These are phyloP conservation scores for Gossypium gossypioides DNA, from an alignment of 441 rosid genomes.

Conservation along the genomic window DNA sequence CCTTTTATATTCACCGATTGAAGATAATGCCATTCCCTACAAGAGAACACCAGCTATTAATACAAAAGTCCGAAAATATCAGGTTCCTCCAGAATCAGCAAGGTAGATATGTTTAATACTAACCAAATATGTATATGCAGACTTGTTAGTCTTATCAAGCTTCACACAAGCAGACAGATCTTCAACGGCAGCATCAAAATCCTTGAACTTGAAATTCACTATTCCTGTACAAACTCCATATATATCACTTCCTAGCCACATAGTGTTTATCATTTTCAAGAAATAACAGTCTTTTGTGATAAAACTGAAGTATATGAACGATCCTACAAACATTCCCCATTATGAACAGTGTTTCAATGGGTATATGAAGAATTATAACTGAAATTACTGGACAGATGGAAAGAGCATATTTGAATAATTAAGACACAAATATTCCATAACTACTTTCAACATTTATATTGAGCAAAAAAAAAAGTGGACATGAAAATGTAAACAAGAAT, in stretches of 20 bases:
- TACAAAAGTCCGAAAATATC: conserved; percentile 4
- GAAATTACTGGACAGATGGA: neutral
- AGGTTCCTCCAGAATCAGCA: conserved; percentile 14
- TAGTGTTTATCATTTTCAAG: neutral
- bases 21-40: conserved; percentile 75
- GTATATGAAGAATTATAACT: neutral
- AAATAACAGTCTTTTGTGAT: neutral
- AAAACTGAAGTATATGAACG: neutral
- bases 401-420: neutral
- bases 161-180: conserved; percentile 78
- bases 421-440: neutral
- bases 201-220: conserved; percentile 86
- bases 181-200: conserved; percentile 73
- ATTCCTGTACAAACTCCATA: conserved; percentile 49
- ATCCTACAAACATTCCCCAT: neutral
- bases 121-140: conserved; percentile 87
- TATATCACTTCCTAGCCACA: neutral
- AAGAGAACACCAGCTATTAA: conserved; percentile 21
- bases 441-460: neutral
- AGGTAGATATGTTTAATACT: conserved; percentile 22
- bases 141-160: conserved; percentile 80
- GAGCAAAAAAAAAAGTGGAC: neutral
- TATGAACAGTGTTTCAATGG: neutral
- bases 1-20: conserved; percentile 67
- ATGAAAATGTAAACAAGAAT: neutral